Evolutionary conservation across 148 eudicot species (phyloP), one percentile per base, ranked within the genome.

Genomic region (Dianthus caryophyllus): DNA sequence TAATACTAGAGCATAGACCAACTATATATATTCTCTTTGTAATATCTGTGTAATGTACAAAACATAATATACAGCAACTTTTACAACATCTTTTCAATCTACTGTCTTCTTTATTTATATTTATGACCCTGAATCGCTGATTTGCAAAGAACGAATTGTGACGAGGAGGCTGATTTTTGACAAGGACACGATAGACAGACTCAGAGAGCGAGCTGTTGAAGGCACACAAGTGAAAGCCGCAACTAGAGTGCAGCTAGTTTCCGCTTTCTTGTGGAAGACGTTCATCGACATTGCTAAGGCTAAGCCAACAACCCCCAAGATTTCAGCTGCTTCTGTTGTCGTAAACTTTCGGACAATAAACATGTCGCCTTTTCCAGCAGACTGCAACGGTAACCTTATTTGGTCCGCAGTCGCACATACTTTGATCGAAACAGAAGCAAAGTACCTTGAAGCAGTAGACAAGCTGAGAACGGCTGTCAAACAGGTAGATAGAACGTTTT

Each of bases 151-250:
- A 47, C 46, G 24, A 25, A 36, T 29, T 29, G 54, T 62, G 29
- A 51, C 67, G 13, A 71, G 43, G 65, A 46, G 61, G 62, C 22
- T 65, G 11, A 24, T 29, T 16, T 43, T 49, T 43, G 36, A 64
- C 48, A 67, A 52, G 24, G 24, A 63, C 22, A 61, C 20, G 49
- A 0, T 61, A 61, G 49, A 38, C 7, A 29, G 6, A 13, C 48
- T 61, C 0, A 39, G 3, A 39, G 21, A 38, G 26, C n/a, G n/a
- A n/a, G n/a, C n/a, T n/a, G n/a, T n/a, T n/a, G n/a, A n/a, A n/a
- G n/a, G n/a, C n/a, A n/a, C n/a, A n/a, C 27, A 9, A 39, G 29
- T 0, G 49, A 38, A 10, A 7, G 22, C 44, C 0, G 9, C 65
- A n/a, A n/a, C n/a, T n/a, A 47, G 41, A 61, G 48, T 5, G 29